Conservation (phyloP, 257 asterid species). For the Solanum clarkiae region DNA sequence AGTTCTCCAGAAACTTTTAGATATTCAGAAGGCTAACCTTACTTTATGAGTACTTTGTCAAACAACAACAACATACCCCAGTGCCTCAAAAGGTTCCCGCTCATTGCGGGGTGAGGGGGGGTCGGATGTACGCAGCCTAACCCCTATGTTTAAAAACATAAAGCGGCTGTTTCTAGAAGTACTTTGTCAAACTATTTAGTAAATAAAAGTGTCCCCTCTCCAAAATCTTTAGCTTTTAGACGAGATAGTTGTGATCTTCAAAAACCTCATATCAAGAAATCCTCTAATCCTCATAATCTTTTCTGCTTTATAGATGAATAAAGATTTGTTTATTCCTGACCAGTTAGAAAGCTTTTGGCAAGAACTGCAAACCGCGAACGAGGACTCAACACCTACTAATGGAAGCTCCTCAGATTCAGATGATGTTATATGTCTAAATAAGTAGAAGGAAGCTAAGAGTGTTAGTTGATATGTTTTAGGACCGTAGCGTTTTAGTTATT, state of each 20-base stretch:
- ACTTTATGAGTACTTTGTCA: too few species aligned
- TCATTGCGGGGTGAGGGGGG: too few species aligned
- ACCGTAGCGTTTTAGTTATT: too few species aligned
- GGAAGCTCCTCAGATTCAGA: not conserved
- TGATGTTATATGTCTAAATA: not conserved
- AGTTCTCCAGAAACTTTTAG: slow-evolving; percentile 33
- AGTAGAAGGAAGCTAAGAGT: not conserved
- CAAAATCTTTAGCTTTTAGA: not conserved
- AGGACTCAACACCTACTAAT: not conserved
- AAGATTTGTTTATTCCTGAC: slow-evolving; percentile 40
- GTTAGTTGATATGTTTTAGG: not conserved
- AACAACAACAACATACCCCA: too few species aligned
- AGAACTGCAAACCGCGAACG: slow-evolving; percentile 7
- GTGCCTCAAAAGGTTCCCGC: too few species aligned
- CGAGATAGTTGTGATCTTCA: not conserved
- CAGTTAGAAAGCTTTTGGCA: slow-evolving; percentile 32
- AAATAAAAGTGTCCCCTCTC: not conserved
- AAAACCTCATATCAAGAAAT: not conserved
- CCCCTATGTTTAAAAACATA: too few species aligned
- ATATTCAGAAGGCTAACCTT: slow-evolving; percentile 42
- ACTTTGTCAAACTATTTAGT: not conserved
- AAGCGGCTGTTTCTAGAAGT: too few species aligned
- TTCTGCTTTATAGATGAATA: slow-evolving; percentile 32
- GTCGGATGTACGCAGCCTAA: too few species aligned
- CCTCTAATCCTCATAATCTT: not conserved